Evolutionary conservation across 306 rosid genomes (phyloP).

Genomic region (Vicia villosa): DNA sequence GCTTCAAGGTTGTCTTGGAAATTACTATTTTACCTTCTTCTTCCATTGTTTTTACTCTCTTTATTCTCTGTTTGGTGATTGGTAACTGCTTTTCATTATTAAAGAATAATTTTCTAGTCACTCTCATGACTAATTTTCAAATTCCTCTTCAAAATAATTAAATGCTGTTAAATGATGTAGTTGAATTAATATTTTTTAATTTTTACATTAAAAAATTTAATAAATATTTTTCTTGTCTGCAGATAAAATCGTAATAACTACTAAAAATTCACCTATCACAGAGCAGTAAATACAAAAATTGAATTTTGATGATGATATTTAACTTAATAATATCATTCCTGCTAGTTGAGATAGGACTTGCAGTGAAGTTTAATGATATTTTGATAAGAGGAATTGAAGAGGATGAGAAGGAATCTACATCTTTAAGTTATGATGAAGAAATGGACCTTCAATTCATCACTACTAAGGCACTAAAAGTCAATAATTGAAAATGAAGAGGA

Average conservation of each 20-base stretch:
- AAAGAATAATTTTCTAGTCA: constrained; percentile 10
- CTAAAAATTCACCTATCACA: no score
- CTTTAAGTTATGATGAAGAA: constrained; percentile 22
- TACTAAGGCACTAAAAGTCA: constrained; percentile 15
- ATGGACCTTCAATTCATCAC: neutral
- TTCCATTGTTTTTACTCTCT: neutral
- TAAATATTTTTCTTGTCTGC: no score
- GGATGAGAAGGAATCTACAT: constrained; percentile 32
- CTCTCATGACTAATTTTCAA: neutral
- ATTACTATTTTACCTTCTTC: constrained; percentile 17
- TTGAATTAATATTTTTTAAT: no score
- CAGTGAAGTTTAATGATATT: no score
- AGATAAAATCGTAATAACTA: no score
- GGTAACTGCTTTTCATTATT: constrained; percentile 23
- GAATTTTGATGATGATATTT: no score
- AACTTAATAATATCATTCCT: no score
- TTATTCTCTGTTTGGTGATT: constrained; percentile 30
- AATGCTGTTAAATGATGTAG: no score
- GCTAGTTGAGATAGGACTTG: no score
- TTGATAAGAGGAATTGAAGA: neutral
- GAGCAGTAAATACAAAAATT: no score
- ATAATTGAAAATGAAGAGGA: constrained; percentile 34
- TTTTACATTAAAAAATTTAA: no score
- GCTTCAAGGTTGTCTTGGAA: constrained; percentile 4
- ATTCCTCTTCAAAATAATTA: no score